Evolutionary conservation across 371 early-diverging fungal genomes (phyloP), one percentile per base, ranked within the genome.

Genomic region (Mortierella sp.): DNA sequence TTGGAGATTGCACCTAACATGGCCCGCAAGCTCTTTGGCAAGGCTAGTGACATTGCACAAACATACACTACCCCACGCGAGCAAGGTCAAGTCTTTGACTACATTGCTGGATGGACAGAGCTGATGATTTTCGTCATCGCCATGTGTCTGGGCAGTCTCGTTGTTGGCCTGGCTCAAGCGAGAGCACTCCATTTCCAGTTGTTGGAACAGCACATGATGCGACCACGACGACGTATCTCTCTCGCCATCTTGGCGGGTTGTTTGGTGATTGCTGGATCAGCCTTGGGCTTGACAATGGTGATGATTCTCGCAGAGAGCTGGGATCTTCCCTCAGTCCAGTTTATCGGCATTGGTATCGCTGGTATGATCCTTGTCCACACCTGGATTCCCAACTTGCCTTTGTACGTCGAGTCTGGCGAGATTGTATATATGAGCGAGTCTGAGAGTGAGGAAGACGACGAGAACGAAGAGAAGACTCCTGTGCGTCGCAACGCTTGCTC

Each of bases 291-390:
- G 45, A 63, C 64, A 8, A 23, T 67, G 46, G 41, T 72, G 39
- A 67, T 73, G 68, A 67, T 67, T 43, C 16, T 67, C 26, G 38
- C 64, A 4, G 68, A 73, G 26, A 64, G 73, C 64, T 73, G 73
- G 73, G 73, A 73, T 50, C 51, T 67, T 3, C 73, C 73, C 24
- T 64, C 73, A 21, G 41, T 60, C 38, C 64, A 73, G n/a, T 73
- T 73, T 60, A 42, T 55, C 8, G 73, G 73, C 27, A 67, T 73
- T 53, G 73, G 73, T 19, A 49, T 73, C 18, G 59, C 73, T 2
- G 73, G 73, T 1, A 67, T 67, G 46, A 73, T 73, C 43, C 57
- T 73, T 13, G 64, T 67, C 16, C 64, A 73, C 30, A 41, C 73
- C 23, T 63, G 63, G 64, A 38, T 73, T 13, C 73, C 73, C n/a